These are phyloP conservation scores for Peronosclerospora sorghi DNA, from an alignment of 352 stramenopile species.

Conservation along the genomic window DNA sequence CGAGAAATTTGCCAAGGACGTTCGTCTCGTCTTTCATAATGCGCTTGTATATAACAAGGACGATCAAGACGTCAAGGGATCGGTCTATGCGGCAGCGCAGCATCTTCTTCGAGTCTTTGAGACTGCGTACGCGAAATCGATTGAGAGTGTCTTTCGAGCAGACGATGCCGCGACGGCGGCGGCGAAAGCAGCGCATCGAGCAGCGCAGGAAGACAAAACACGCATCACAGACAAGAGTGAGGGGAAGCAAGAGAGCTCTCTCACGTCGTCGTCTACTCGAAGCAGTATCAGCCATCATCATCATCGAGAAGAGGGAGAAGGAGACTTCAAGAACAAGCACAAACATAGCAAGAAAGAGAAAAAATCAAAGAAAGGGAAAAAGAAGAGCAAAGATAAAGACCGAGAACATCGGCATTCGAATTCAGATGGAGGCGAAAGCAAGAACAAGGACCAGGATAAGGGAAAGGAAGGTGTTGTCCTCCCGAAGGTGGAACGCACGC, in stretches of 20 bases:
- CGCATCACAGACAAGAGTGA: slow-evolving; percentile 1
- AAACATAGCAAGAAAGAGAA: slow-evolving; percentile 63
- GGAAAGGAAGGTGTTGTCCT: too few relatives aligned
- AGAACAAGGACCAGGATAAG: slow-evolving; percentile 28
- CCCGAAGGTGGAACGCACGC: neutral
- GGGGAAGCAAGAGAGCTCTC: slow-evolving; percentile 1
- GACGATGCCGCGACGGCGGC: slow-evolving; percentile 19
- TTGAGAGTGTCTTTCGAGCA: slow-evolving; percentile 44
- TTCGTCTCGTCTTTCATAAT: slow-evolving; percentile 79
- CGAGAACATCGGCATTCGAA: slow-evolving; percentile 27
- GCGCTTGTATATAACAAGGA: slow-evolving; percentile 70
- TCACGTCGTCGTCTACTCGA: slow-evolving; percentile 10
- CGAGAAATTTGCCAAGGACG: slow-evolving; percentile 74
- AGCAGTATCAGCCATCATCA: slow-evolving; percentile 11
- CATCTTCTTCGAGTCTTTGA: slow-evolving; percentile 75
- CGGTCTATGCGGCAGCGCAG: slow-evolving; percentile 69
- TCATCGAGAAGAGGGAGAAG: slow-evolving; percentile 21
- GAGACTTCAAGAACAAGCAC: slow-evolving; percentile 12
- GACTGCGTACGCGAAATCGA: slow-evolving; percentile 63
- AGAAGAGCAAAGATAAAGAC: slow-evolving; percentile 62
- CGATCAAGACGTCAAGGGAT: slow-evolving; percentile 62
- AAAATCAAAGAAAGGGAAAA: slow-evolving; percentile 64
- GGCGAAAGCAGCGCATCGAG: slow-evolving; percentile 18
- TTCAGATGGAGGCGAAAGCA: slow-evolving; percentile 22
- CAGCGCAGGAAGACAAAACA: slow-evolving; percentile 20